Evolutionary conservation across 73 alveolate species (phyloP).

Genomic region (Effrenium voratum): DNA sequence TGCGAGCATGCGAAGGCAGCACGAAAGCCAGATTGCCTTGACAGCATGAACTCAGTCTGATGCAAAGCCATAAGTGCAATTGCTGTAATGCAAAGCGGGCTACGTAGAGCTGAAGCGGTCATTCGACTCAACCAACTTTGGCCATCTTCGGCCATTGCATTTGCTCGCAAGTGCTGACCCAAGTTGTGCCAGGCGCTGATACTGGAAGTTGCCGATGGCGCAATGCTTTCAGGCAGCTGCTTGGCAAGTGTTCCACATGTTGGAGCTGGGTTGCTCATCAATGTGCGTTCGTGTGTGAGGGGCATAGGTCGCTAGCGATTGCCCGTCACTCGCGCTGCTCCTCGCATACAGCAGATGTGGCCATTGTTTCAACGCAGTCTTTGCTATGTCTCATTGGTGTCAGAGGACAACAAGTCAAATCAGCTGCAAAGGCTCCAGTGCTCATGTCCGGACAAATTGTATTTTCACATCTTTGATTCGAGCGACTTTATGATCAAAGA

Average conservation of each 20-base stretch:
- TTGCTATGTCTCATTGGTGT: too few relatives aligned
- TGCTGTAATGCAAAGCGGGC: not conserved
- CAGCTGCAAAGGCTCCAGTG: too few relatives aligned
- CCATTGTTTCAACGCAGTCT: not conserved
- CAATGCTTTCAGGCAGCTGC: constrained; percentile 34
- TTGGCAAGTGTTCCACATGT: not conserved
- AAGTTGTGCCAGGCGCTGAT: constrained; percentile 88
- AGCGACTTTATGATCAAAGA: too few relatives aligned
- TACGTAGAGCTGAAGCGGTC: not conserved
- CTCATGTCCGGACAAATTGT: too few relatives aligned
- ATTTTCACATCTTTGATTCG: too few relatives aligned
- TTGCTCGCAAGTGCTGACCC: too few relatives aligned
- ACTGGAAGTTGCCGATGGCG: constrained; percentile 92
- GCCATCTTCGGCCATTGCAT: too few relatives aligned
- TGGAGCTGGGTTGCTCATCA: not conserved
- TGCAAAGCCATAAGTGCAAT: too few relatives aligned
- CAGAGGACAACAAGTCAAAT: too few relatives aligned
- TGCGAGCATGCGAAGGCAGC: constrained; percentile 85
- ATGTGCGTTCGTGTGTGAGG: not conserved
- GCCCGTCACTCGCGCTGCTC: not conserved
- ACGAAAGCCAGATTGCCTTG: too few relatives aligned
- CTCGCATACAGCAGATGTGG: not conserved
- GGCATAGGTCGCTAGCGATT: not conserved
- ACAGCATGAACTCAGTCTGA: too few relatives aligned
- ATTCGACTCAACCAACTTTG: not conserved